Evolutionary conservation across 176 grass and related monocot genomes (phyloP).

Genomic region (Musa schizocarpa): DNA sequence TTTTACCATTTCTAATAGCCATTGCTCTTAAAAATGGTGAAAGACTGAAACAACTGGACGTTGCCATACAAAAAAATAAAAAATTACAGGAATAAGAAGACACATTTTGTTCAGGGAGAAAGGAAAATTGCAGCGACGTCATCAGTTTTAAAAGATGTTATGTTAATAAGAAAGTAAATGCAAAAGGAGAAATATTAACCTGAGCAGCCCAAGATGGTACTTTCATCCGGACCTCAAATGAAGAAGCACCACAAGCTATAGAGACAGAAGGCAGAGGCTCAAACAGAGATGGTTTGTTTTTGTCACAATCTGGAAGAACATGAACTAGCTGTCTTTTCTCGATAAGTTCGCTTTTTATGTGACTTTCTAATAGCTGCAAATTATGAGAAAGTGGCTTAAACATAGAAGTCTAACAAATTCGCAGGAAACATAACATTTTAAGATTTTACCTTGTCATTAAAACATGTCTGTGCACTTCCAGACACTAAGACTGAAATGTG

Average conservation of each 20-base stretch:
- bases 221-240: constrained; percentile 54
- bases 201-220: constrained; percentile 67
- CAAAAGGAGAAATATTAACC: constrained; percentile 28
- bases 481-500: constrained; percentile 56
- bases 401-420: not conserved
- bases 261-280: constrained; percentile 44
- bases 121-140: not conserved
- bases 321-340: constrained; percentile 51
- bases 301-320: constrained; percentile 25
- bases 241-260: constrained; percentile 50
- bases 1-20: not conserved
- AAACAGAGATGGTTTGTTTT: constrained; percentile 17
- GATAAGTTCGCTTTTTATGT: constrained; percentile 67
- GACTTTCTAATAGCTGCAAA: constrained; percentile 46
- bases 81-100: no score
- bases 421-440: not conserved
- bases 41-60: not conserved
- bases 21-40: not conserved
- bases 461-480: constrained; percentile 50
- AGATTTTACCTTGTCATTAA: constrained; percentile 56
- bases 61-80: no score
- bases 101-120: not conserved
- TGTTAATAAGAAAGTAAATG: not conserved
- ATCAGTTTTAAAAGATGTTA: not conserved
- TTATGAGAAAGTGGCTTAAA: constrained; percentile 1